Evolutionary conservation across 202 grass and related monocot genomes (phyloP), one percentile per base, ranked within the genome.

Genomic region (Sporobolus alterniflorus): DNA sequence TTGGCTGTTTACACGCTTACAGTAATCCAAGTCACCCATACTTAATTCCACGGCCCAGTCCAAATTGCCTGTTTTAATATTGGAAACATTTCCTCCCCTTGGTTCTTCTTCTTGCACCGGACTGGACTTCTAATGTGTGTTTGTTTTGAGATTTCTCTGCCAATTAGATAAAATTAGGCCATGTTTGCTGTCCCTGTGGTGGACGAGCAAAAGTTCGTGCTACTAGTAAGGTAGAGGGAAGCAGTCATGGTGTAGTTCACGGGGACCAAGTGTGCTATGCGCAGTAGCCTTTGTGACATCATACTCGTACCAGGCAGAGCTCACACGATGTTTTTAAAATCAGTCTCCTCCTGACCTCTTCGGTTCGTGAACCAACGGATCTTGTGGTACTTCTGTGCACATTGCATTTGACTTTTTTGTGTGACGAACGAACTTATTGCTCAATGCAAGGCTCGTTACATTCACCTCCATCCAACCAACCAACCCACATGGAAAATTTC

Each of bases 1-100:
- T 64, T 90, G 80, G 44, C 64, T 78, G 83, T 73, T 86, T 86
- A 90, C 79, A 87, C 55, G 44, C 88, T 66, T 81, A 54, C 64
- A 66, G 46, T 77, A 76, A 76, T 85, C 29, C 46, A 85, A 80
- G 44, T 52, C 82, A 40, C 18, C 28, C 33, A 76, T 84, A 76
- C 15, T 85, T 86, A 68, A 63, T 78, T 24, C 78, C 61, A 79
- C 54, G 30, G 74, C 14, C 24, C 74, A 62, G 83, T 79, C 52
- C 84, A 78, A 83, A 69, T 70, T 87, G 88, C 0, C 6, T 20
- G 52, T 25, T 80, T 83, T 79, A 87, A 83, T 74, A 83, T 41
- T 56, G 12, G 43, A 47, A 67, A 28, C 26, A 40, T 70, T 87
- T 49, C 75, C 39, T 24, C 72, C 25, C 60, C 72, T 43, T 33